These are phyloP conservation scores for Hsuehochloa calcarea DNA, from an alignment of 176 grass and related monocot genomes.

Conservation along the genomic window DNA sequence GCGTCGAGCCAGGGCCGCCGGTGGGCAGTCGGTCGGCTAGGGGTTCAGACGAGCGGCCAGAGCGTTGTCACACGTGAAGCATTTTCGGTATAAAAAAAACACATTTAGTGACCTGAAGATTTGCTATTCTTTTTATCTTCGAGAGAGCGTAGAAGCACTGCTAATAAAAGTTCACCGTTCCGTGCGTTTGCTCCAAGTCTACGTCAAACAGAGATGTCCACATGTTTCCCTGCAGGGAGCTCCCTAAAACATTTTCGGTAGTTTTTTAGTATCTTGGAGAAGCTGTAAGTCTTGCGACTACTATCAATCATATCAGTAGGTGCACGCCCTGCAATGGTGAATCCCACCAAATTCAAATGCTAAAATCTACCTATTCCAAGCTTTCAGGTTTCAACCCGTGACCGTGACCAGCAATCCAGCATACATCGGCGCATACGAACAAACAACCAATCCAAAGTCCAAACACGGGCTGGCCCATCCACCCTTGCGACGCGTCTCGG, in stretches of 20 bases:
- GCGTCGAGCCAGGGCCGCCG: too few species aligned
- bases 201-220: not conserved
- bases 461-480: slow-evolving; percentile 22
- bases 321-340: not conserved
- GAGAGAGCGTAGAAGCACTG: too few species aligned
- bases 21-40: too few species aligned
- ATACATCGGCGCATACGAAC: not conserved
- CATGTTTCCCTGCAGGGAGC: not conserved
- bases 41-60: too few species aligned
- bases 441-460: not conserved
- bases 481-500: not conserved
- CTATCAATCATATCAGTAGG: not conserved
- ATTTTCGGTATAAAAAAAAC: too few species aligned
- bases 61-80: too few species aligned
- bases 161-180: too few species aligned
- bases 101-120: too few species aligned
- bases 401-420: too few species aligned
- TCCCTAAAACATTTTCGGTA: not conserved
- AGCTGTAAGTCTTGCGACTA: not conserved
- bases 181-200: not conserved
- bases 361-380: not conserved
- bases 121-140: too few species aligned
- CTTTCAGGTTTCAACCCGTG: not conserved
- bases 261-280: not conserved
- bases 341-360: not conserved